These are phyloP conservation scores for Mycena rebaudengoi DNA, from an alignment of 768 basidiomycete genomes.

Conservation along the genomic window DNA sequence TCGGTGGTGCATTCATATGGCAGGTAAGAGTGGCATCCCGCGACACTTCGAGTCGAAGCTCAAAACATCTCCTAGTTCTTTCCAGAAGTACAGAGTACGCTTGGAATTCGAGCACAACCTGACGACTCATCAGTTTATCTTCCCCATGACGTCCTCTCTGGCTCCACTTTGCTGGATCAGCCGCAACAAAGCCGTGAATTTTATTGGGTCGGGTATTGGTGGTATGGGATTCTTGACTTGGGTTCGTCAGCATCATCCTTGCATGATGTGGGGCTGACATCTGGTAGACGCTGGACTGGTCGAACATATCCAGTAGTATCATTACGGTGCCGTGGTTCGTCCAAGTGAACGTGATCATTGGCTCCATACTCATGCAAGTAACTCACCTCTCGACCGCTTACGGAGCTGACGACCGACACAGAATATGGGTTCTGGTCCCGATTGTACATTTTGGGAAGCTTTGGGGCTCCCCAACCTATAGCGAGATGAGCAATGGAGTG, in stretches of 20 bases:
- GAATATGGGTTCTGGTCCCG: conserved; percentile 10
- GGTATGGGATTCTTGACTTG: conserved; percentile 5
- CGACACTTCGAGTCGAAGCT: neutral
- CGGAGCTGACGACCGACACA: neutral
- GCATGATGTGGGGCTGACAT: too few relatives aligned
- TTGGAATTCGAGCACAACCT: too few relatives aligned
- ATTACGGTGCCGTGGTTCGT: conserved; percentile 9
- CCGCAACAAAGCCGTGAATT: neutral
- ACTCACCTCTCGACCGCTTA: too few relatives aligned
- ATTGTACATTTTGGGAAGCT: conserved; percentile 4
- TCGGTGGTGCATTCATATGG: neutral
- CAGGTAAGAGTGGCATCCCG: neutral
- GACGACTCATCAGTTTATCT: neutral
- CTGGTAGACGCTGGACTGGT: neutral
- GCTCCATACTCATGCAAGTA: conserved; percentile 2
- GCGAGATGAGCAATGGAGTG: conserved; percentile 11
- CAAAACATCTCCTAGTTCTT: conserved; percentile 13
- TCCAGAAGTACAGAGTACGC: neutral
- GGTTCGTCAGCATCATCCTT: neutral
- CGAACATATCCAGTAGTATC: conserved; percentile 3
- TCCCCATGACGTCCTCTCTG: conserved; percentile 3
- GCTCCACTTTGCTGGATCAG: conserved; percentile 11
- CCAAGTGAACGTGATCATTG: neutral
- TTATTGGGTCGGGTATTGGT: conserved; percentile 7
- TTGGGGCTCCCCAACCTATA: conserved; percentile 7